These are phyloP conservation scores for Raphanus hybrid DNA, from an alignment of 441 rosid species.

Conservation along the genomic window DNA sequence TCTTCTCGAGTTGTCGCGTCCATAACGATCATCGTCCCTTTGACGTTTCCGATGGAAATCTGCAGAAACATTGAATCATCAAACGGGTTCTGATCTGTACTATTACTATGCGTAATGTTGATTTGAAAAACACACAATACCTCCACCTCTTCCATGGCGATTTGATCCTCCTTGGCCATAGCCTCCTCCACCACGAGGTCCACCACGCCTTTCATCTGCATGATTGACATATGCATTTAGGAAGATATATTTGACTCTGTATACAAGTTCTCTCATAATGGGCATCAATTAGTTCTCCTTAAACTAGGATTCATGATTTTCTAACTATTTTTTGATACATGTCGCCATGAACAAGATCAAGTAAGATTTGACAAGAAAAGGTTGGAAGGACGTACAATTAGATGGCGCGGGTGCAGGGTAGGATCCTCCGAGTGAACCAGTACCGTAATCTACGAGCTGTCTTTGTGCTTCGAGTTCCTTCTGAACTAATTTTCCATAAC, in stretches of 20 bases:
- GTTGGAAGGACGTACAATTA: constrained; percentile 61
- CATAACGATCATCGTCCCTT: constrained; percentile 77
- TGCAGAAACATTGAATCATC: constrained; percentile 29
- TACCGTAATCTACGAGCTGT: constrained; percentile 93
- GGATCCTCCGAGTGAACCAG: constrained; percentile 83
- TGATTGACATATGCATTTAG: no score
- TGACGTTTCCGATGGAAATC: constrained; percentile 81
- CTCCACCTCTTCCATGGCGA: constrained; percentile 66
- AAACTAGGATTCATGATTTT: not conserved
- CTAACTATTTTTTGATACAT: not conserved
- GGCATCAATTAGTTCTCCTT: not conserved
- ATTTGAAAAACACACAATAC: constrained; percentile 26
- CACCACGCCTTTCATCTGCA: constrained; percentile 86
- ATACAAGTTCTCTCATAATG: not conserved
- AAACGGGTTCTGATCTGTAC: not conserved
- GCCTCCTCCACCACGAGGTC: constrained; percentile 42
- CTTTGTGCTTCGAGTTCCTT: constrained; percentile 91
- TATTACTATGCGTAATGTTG: constrained; percentile 1
- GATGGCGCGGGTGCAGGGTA: constrained; percentile 70
- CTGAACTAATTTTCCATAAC: constrained; percentile 96
- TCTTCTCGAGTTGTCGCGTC: constrained; percentile 71
- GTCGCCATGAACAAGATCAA: not conserved
- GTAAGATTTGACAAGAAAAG: not conserved
- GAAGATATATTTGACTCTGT: not conserved
- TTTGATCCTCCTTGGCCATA: constrained; percentile 65